Evolutionary conservation across 768 basidiomycete genomes (phyloP), one percentile per base, ranked within the genome.

Genomic region (Trametes punicea): DNA sequence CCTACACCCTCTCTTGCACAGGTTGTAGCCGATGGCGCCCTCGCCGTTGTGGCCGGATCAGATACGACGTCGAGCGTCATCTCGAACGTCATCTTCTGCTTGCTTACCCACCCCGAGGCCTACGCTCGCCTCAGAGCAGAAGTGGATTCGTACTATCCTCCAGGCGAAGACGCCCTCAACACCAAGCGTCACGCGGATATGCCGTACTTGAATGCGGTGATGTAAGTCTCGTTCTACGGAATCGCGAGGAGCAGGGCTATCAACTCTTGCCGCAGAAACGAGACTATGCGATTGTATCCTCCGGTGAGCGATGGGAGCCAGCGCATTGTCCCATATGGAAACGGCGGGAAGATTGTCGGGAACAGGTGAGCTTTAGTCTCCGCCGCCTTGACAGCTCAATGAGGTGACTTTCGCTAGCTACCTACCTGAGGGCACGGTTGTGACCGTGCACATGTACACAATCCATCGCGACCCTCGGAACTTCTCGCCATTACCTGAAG

Each of bases 11-110:
- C 68, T 6, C 64, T 71, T 20, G 42, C 67, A 9, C 58, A 70
- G 18, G 66, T 76, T 25, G 56, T 71, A 10, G 69, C 73, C 0
- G 74, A 79, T 34, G 69, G 70, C 13, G 55, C 69, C 2, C 69
- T 80, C 20, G 71, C 69, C 20, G 71, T 76, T 25, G 38, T 74
- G n/a, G 80, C 79, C 10, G 81, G 81, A 9, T 70, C 78, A 21
- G 81, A 81, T 59, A 82, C 81, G 2, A 74, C 75, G 16, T 70
- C 77, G 6, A 71, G 70, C 4, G 71, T 70, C 1, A 61, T 81
- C 5, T 69, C 61, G 41, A 74, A 68, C 45, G 56, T 73, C 1
- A 67, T 81, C 44, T 81, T 68, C 52, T 71, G 68, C 53, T 63
- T 81, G 2, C 62, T 79, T 10, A 61, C 65, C 9, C 67, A 81